Evolutionary conservation across 2,329 filamentous ascomycete genomes (phyloP), one percentile per base, ranked within the genome.

Genomic region (Microdochium paspali): DNA sequence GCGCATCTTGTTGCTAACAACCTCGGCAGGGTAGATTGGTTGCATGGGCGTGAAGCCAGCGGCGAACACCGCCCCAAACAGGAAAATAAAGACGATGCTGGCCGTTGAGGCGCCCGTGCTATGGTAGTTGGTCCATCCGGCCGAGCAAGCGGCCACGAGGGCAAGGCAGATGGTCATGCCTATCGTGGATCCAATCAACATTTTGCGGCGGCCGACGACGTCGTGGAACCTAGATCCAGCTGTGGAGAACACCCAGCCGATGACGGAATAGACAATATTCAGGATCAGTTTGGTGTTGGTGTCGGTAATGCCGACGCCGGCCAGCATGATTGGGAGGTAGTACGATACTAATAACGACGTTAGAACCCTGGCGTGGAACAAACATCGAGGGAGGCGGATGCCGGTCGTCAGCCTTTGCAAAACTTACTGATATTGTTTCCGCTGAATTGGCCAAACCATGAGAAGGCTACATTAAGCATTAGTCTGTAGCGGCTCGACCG

Each of bases 361-460:
- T 4, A 12, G 13, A 10, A 15, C 39, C 31, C 10, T 13, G 30
- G 21, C 3, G 9, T 20, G 23, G 44, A 24, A 21, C 3, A 31
- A 28, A 35, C 6, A 35, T 15, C 31, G 18, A 35, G 31, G 24
- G 13, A 28, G 4, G 26, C 24, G 44, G 18, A 12, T 30, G 44
- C 24, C 2, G 3, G n/a, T 57, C 24, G 54, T 46, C 9, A 25
- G 3, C 5, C 3, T 20, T 18, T 20, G 15, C 13, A 28, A 2
- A 18, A 48, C 51, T 50, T 58, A 51, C 64, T 64, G 13, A 35
- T 35, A 18, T 35, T 64, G 47, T 67, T 68, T 13, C 65, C 66
- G 42, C 63, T 66, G 32, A 68, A 64, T 47, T 69, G 66, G 1
- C 65, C 63, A 51, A 69, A 68, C 61, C 66, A 69, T 5, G 65